Percentiles rank a stretch among this genome's conserved stretches.
These are phyloP conservation scores for Trichomonas tenax DNA, from an alignment of 208 protist species.

Conservation along the genomic window DNA sequence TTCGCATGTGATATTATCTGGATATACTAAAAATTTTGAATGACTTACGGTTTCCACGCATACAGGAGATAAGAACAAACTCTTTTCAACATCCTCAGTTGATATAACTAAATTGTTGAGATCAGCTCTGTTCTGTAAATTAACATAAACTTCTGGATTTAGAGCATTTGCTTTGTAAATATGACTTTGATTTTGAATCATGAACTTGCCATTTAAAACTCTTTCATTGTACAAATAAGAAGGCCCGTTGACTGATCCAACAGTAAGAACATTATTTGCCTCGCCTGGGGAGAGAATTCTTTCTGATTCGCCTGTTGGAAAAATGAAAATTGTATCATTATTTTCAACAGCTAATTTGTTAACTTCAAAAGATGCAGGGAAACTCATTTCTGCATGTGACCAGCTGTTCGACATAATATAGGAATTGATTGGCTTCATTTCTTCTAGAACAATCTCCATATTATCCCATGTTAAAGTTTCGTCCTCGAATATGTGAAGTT, in stretches of 20 bases:
- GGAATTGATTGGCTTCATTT: not conserved
- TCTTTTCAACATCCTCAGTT: too few relatives aligned
- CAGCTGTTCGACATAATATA: not conserved
- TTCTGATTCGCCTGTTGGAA: not conserved
- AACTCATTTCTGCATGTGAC: not conserved
- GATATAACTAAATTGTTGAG: too few relatives aligned
- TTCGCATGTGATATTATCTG: too few relatives aligned
- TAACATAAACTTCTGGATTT: too few relatives aligned
- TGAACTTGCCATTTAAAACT: too few relatives aligned
- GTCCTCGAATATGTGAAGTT: not conserved
- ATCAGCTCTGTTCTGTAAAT: too few relatives aligned
- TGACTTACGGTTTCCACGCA: too few relatives aligned
- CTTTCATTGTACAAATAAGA: too few relatives aligned
- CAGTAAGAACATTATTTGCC: not conserved
- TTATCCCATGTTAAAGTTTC: not conserved
- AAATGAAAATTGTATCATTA: not conserved
- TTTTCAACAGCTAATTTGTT: not conserved
- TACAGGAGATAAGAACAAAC: too few relatives aligned
- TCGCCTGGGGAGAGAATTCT: not conserved
- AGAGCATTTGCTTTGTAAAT: too few relatives aligned
- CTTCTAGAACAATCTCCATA: not conserved
- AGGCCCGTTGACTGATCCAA: not conserved
- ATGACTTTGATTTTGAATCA: too few relatives aligned
- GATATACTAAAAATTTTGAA: too few relatives aligned
- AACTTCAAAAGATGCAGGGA: not conserved